Percentiles rank a stretch among this genome's conserved stretches.
These are phyloP conservation scores for Candida smagusa DNA, from an alignment of 1,139 yeast genomes.

Conservation along the genomic window DNA sequence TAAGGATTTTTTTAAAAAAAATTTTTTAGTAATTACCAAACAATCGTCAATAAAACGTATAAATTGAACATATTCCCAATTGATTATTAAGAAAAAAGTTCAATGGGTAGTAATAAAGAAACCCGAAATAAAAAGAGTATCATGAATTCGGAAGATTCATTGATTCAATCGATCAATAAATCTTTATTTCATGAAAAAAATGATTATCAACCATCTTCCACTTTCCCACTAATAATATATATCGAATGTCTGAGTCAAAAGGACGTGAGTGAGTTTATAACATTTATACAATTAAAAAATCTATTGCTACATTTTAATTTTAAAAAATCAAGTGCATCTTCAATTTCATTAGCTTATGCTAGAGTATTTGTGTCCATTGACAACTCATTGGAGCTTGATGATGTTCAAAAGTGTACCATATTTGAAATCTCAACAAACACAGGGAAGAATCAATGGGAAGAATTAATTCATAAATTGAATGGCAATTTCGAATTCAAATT, in stretches of 20 bases:
- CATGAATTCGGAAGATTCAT: no score
- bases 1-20: neutral
- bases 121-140: no score
- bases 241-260: no score
- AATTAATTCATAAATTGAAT: slow-evolving; percentile 9
- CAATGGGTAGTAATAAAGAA: neutral
- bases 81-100: neutral
- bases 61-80: neutral
- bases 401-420: neutral
- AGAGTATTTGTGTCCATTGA: neutral
- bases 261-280: no score
- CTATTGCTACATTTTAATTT: neutral
- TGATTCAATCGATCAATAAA: no score
- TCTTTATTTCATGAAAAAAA: no score
- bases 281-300: neutral
- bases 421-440: slow-evolving; percentile 8
- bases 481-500: slow-evolving; percentile 7
- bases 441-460: slow-evolving; percentile 8
- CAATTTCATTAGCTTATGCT: neutral
- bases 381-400: neutral
- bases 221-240: no score
- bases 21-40: neutral
- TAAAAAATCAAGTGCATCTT: neutral
- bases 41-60: neutral
- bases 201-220: no score